Percentiles rank a stretch among this genome's conserved stretches.
Evolutionary conservation across 257 asterid species (phyloP).

Genomic region (Jacaranda mimosifolia): DNA sequence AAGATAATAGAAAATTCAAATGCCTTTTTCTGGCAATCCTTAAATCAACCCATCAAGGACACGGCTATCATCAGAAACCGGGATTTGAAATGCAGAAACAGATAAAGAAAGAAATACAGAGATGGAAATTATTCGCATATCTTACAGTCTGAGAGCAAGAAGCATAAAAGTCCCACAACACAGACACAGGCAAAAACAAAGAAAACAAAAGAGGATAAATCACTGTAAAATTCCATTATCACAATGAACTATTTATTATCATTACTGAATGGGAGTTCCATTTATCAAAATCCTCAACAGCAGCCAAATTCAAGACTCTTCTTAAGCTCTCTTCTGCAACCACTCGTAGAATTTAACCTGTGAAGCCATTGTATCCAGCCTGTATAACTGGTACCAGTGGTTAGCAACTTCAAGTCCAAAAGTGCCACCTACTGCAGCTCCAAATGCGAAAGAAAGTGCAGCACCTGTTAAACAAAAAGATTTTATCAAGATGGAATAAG

Average conservation of each 20-base stretch:
- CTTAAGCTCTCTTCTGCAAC: slow-evolving; percentile 80
- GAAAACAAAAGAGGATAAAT: background rate
- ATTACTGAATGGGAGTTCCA: slow-evolving; percentile 23
- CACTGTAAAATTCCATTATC: slow-evolving; percentile 14
- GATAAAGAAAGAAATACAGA: background rate
- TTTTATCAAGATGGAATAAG: background rate
- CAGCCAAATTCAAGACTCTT: slow-evolving; percentile 28
- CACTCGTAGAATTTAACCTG: slow-evolving; percentile 90
- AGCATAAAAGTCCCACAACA: slow-evolving; percentile 3
- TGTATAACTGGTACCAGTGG: slow-evolving; percentile 81
- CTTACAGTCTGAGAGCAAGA: slow-evolving; percentile 5
- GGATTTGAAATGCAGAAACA: background rate
- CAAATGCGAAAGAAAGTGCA: slow-evolving; percentile 75
- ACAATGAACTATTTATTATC: slow-evolving; percentile 33
- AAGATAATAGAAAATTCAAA: no score
- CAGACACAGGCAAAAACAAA: background rate
- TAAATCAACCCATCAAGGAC: no score
- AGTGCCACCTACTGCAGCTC: slow-evolving; percentile 78
- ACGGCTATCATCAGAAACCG: background rate
- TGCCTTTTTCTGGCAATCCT: no score
- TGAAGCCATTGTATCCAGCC: slow-evolving; percentile 74
- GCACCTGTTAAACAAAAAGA: slow-evolving; percentile 60
- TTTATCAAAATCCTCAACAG: background rate
- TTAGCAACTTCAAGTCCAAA: slow-evolving; percentile 82
- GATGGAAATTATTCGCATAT: background rate